Conservation (phyloP, 176 grass and related monocot species). For the barley (Hordeum vulgare) region MorexV3_pseudomolecules_assembly NC_058522.1:416719209-416719708, state of each 20-base stretch:
- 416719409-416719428: not conserved
- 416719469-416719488: not conserved
- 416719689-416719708: not conserved
- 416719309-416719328: not conserved
- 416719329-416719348: not conserved
- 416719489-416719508: not conserved
- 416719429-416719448: too few relatives aligned
- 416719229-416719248: too few relatives aligned
- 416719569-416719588: slow-evolving; percentile 20
- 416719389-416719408: not conserved
- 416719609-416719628: not conserved
- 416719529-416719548: too few relatives aligned
- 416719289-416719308: not conserved
- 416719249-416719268: not conserved
- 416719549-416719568: not conserved
- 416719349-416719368: not conserved
- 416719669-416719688: not conserved
- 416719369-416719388: not conserved
- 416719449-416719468: not conserved
- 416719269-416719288: not conserved
- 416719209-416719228: not conserved
- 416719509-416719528: not conserved
- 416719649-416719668: not conserved
- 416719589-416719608: not conserved
- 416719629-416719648: not conserved